Conservation (phyloP, 148 eudicot genomes). For the Simmondsia chinensis region DNA sequence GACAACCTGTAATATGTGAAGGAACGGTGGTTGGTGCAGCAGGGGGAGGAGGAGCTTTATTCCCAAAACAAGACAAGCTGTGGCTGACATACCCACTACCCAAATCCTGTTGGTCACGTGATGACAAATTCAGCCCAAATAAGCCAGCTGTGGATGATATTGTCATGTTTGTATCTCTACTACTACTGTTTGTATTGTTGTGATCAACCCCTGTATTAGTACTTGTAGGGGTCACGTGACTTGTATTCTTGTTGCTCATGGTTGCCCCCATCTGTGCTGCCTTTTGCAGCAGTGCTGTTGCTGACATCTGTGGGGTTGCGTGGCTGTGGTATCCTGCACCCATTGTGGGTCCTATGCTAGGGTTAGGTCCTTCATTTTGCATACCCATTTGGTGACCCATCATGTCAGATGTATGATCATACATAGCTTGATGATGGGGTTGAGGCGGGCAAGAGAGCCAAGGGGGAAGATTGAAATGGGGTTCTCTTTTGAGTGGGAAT, state of each 20-base stretch:
- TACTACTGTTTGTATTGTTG: constrained; percentile 8
- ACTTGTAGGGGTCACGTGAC: constrained; percentile 17
- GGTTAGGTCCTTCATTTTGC: too few relatives aligned
- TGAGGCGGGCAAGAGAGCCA: constrained; percentile 51
- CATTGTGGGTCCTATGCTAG: constrained; percentile 30
- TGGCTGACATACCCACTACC: constrained; percentile 23
- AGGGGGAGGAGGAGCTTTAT: constrained; percentile 27
- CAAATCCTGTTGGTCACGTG: constrained; percentile 47
- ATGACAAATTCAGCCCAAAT: constrained; percentile 55
- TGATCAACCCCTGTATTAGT: too few relatives aligned
- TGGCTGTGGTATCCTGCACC: constrained; percentile 20
- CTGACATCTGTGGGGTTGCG: constrained; percentile 55
- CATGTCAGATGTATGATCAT: too few relatives aligned
- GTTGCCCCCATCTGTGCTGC: constrained; percentile 88
- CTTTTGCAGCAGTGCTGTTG: constrained; percentile 86
- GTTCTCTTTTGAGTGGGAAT: constrained; percentile 50
- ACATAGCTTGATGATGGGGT: constrained; percentile 8
- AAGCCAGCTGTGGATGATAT: constrained; percentile 25
- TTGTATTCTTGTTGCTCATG: constrained; percentile 25
- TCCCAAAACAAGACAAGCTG: constrained; percentile 35
- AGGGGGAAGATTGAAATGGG: constrained; percentile 35
- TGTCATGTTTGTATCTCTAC: constrained; percentile 3
- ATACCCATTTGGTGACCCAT: too few relatives aligned
- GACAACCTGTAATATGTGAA: constrained; percentile 1
- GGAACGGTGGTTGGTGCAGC: neutral